phyloP scores from a whole-genome alignment of 306 rosid genomes.

The Luffa acutangula region DNA sequence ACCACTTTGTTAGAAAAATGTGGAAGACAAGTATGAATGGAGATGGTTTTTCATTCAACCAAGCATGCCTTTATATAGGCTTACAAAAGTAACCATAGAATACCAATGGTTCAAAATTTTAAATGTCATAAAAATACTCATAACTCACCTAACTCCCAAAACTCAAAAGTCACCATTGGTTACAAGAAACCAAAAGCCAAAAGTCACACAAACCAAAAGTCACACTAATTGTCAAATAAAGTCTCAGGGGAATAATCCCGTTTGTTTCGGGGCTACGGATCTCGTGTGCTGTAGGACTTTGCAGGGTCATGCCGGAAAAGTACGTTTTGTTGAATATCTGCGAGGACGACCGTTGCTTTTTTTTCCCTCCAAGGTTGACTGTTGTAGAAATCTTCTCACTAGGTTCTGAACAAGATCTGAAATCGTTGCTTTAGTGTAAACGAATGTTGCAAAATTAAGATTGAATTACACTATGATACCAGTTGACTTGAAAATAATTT shows the following conservation, averaged over 20 bases:
- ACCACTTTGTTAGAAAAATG: no score
- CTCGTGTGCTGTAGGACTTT: slow-evolving; percentile 92
- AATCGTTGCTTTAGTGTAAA: not conserved
- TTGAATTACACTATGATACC: not conserved
- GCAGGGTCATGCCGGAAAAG: slow-evolving; percentile 88
- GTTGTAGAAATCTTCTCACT: not conserved
- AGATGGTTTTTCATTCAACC: no score
- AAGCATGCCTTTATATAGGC: no score
- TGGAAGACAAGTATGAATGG: no score
- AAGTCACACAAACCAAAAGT: no score
- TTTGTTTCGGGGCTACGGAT: slow-evolving; percentile 85
- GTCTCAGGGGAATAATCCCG: slow-evolving; percentile 61
- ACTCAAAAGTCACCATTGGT: no score
- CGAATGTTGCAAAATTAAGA: not conserved
- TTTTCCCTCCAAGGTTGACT: not conserved
- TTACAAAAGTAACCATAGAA: no score
- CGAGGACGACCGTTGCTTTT: not conserved
- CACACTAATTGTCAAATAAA: no score
- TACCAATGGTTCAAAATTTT: no score
- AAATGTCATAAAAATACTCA: no score
- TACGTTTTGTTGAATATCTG: slow-evolving; percentile 7
- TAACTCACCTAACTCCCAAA: no score
- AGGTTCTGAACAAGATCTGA: not conserved
- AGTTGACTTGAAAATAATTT: not conserved
- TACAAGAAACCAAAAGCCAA: no score